Evolutionary conservation across 495 filamentous ascomycete genomes (phyloP).

Genomic region (Lindgomyces ingoldianus): DNA sequence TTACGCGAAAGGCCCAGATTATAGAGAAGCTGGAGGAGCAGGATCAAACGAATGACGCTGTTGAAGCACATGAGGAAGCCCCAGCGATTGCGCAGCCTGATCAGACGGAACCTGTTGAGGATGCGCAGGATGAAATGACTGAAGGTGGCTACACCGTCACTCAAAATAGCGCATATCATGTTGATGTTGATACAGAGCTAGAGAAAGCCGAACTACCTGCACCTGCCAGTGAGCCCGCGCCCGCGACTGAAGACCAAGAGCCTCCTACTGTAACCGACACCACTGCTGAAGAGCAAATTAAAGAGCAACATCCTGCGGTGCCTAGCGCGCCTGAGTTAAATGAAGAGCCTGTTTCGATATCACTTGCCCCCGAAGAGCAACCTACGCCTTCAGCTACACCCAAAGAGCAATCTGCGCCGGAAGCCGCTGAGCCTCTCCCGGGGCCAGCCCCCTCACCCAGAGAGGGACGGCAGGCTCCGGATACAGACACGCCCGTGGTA

Average conservation of each 20-base stretch:
- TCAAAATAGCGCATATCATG: neutral
- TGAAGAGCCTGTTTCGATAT: neutral
- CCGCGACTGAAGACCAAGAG: neutral
- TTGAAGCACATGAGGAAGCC: conserved; percentile 5
- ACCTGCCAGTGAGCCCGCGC: neutral
- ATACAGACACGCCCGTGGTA: neutral
- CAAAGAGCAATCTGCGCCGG: neutral
- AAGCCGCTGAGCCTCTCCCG: neutral
- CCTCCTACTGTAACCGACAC: neutral
- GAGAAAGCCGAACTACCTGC: neutral
- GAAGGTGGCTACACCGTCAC: neutral
- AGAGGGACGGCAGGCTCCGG: neutral
- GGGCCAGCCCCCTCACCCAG: neutral
- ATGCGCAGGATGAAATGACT: neutral
- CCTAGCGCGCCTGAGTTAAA: neutral
- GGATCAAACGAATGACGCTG: conserved; percentile 30
- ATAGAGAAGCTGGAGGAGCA: conserved; percentile 43
- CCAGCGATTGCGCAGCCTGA: conserved; percentile 6
- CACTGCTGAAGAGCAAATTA: neutral
- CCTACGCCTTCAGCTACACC: neutral
- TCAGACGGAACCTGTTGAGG: conserved; percentile 1
- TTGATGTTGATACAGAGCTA: neutral
- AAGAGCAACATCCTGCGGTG: neutral
- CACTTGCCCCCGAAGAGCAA: neutral
- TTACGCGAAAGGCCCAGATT: conserved; percentile 45